Evolutionary conservation across 305 asterid genomes (phyloP), one percentile per base, ranked within the genome.

Genomic region (Vinca major): DNA sequence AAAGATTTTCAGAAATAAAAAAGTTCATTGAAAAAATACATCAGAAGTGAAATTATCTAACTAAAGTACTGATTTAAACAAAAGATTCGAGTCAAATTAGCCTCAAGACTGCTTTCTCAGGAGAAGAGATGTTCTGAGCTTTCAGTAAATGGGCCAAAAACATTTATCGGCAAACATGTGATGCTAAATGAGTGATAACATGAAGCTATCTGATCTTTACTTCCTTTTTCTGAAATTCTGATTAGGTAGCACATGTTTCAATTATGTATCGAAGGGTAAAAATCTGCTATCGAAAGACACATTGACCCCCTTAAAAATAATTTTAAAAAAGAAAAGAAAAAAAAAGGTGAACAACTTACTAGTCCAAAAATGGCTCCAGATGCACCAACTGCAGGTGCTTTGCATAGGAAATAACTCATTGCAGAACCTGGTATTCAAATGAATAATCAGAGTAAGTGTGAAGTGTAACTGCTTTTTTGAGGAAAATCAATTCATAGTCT

Each of bases 351-450:
- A 58, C 47, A 67, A 51, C 72, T 85, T 80, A 92, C 98, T 81
- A 92, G 75, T 84, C 98, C 96, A 74, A 84, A 92, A 65, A 89
- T 89, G 74, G 98, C 98, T 73, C 98, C 95, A 0, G 96, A 88
- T 77, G 98, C 93, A 65, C 97, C 98, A 68, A 89, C 96, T 26
- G 98, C 86, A 64, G 98, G 88, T 74, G 88, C 82, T 79, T 81
- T 88, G 73, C 81, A 80, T 72, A 88, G 77, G 87, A 85, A 79
- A 80, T 92, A 90, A 73, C 97, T 92, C 92, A 80, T 79, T 70
- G 88, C 79, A 51, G 95, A 80, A 85, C 97, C 97, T 92, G 86
- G 80, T 74, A 53, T 71, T 65, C 72, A 61, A 75, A 78, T 50
- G 73, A 57, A 65, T 52, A 69, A 65, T 79, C 51, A 72, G 73